Percentiles rank a stretch among this genome's conserved stretches.
Evolutionary conservation across 2,329 filamentous ascomycete genomes (phyloP).

Genomic region (Fusarium mangiferae): DNA sequence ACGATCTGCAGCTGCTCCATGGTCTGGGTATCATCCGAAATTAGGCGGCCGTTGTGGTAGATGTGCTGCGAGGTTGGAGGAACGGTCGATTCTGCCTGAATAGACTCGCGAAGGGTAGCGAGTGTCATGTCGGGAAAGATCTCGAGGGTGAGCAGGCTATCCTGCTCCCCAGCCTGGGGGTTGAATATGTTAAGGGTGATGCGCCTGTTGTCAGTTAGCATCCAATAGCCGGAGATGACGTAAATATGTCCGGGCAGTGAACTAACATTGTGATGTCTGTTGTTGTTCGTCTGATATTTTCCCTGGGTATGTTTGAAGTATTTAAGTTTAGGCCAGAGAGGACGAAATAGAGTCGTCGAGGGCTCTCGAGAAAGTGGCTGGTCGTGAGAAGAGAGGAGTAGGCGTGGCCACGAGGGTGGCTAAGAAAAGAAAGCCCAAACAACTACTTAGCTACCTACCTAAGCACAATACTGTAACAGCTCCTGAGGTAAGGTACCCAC

Average conservation of each 20-base stretch:
- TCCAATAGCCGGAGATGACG: conserved; percentile 10
- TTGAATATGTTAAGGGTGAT: conserved; percentile 88
- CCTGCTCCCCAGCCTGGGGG: conserved; percentile 72
- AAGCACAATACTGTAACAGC: conserved; percentile 1
- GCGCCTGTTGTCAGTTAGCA: conserved; percentile 67
- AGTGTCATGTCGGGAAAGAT: conserved; percentile 85
- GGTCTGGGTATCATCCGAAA: conserved; percentile 81
- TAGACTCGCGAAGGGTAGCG: conserved; percentile 85
- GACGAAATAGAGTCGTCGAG: conserved; percentile 10
- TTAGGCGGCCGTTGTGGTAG: conserved; percentile 87
- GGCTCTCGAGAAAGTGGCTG: conserved; percentile 25
- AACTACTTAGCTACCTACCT: background rate
- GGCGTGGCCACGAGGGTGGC: conserved; percentile 1
- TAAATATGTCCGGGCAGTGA: background rate
- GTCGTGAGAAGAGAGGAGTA: conserved; percentile 21
- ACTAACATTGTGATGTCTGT: conserved; percentile 37
- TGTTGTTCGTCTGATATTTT: background rate
- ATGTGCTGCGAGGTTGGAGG: conserved; percentile 80
- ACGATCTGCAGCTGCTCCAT: conserved; percentile 82
- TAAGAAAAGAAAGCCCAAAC: conserved; percentile 13
- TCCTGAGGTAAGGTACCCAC: conserved; percentile 11
- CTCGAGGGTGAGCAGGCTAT: conserved; percentile 83
- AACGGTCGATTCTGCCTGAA: conserved; percentile 84
- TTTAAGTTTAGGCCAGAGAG: background rate
- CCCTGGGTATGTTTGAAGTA: background rate